Evolutionary conservation across 2,329 filamentous ascomycete genomes (phyloP), one percentile per base, ranked within the genome.

Genomic region (Fusarium acutatum): DNA sequence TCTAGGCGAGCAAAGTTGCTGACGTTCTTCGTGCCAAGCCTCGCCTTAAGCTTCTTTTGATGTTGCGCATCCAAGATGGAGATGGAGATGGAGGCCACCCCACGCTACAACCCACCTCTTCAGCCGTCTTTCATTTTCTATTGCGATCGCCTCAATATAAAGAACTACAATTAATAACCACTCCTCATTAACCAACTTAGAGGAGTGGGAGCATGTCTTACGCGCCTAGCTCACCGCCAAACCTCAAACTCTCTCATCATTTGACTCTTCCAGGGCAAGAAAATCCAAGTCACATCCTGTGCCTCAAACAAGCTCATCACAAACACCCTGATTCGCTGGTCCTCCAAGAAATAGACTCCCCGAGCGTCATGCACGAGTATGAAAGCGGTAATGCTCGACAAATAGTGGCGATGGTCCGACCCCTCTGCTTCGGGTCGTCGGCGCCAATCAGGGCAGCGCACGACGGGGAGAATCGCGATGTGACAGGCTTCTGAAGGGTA

Each of bases 381-480:
- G 54, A 67, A 77, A 60, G 62, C 18, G 71, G 75, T 37, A 76
- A 75, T 71, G 71, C 49, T n/a, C 49, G 49, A 72, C 71, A 57
- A 54, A 54, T 64, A 64, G 71, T 62, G 71, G 71, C 71, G 71
- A 73, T 68, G 63, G 49, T 46, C 71, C 71, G 71, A 60, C 70
- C 71, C 66, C 66, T 69, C 64, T 50, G 49, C 58, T 73, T 74
- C 71, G 71, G 71, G 71, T 74, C 71, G 71, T 74, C 71, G 71
- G 71, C 71, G 60, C 71, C 71, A 72, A 73, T 73, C 71, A 56
- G 56, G 20, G 24, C 44, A 9, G 60, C 30, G 57, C 35, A 41
- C 13, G 35, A 54, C 52, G 61, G 67, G 64, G 43, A 58, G 71
- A 71, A 74, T 74, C 61, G 64, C 49, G 71, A 68, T 74, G 71